Evolutionary conservation across 495 filamentous ascomycete species (phyloP).

Genomic region (Penicillium cataractarum): DNA sequence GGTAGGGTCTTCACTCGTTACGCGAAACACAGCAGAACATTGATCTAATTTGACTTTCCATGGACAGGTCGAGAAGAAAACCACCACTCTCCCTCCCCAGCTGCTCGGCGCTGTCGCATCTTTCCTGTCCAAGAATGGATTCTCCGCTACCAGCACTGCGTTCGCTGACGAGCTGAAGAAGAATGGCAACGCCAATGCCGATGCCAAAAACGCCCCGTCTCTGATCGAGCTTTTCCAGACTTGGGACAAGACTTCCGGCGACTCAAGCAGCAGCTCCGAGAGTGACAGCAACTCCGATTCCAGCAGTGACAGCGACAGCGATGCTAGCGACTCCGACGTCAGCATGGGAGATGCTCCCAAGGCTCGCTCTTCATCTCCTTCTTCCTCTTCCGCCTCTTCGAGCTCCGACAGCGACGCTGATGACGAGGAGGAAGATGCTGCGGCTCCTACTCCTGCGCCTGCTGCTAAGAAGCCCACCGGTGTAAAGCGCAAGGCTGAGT

Average conservation of each 20-base stretch:
- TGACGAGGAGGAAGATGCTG: conserved; percentile 57
- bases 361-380: conserved; percentile 41
- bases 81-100: conserved; percentile 48
- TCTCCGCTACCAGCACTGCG: conserved; percentile 57
- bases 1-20: conserved; percentile 25
- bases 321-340: conserved; percentile 53
- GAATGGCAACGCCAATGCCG: conserved; percentile 28
- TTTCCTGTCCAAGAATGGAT: conserved; percentile 69
- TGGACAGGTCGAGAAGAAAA: conserved; percentile 15
- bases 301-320: conserved; percentile 33
- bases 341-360: conserved; percentile 61
- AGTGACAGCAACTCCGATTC: conserved; percentile 14
- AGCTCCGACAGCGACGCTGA: conserved; percentile 66
- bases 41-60: neutral
- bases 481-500: conserved; percentile 68
- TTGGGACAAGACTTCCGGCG: conserved; percentile 42
- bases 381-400: conserved; percentile 51
- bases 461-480: conserved; percentile 41
- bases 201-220: conserved; percentile 46
- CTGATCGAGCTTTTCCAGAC: conserved; percentile 54
- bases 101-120: conserved; percentile 66
- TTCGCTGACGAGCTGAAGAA: conserved; percentile 58
- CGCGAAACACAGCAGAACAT: neutral
- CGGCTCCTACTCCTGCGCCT: conserved; percentile 33
- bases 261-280: conserved; percentile 19